These are phyloP conservation scores for Plenodomus lindquistii DNA, from an alignment of 2,329 filamentous ascomycete genomes.

Conservation along the genomic window DNA sequence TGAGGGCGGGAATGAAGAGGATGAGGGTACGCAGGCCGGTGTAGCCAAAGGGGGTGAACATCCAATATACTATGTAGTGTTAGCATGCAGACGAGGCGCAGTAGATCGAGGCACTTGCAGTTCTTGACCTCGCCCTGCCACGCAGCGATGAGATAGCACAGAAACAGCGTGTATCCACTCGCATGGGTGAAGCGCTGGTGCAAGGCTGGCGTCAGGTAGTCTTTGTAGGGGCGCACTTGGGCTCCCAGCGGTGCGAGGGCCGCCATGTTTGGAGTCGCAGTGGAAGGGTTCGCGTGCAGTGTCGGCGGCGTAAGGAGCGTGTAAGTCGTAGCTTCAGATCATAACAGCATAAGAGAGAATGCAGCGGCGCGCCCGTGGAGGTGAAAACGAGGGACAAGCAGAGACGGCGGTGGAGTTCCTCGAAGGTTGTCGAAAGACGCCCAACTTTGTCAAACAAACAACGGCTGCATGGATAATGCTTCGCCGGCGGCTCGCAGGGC, in stretches of 20 bases:
- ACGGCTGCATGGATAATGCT: slow-evolving; percentile 14
- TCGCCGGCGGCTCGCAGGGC: slow-evolving; percentile 10
- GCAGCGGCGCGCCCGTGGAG: slow-evolving; percentile 10
- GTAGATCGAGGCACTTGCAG: slow-evolving; percentile 56
- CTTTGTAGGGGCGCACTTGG: slow-evolving; percentile 73
- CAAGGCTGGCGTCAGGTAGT: slow-evolving; percentile 86
- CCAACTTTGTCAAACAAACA: slow-evolving; percentile 35
- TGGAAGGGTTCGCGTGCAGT: background rate
- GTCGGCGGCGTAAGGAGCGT: background rate
- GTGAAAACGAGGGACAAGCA: slow-evolving; percentile 9
- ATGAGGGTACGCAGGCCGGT: slow-evolving; percentile 74
- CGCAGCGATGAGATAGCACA: slow-evolving; percentile 75
- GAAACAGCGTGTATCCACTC: slow-evolving; percentile 67
- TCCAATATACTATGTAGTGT: slow-evolving; percentile 70
- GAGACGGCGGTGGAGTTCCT: background rate
- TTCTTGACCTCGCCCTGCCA: slow-evolving; percentile 67
- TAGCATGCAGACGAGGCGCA: slow-evolving; percentile 11
- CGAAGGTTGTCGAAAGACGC: slow-evolving; percentile 6
- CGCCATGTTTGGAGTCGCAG: slow-evolving; percentile 26
- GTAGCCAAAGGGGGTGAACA: slow-evolving; percentile 80
- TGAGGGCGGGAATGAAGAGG: slow-evolving; percentile 75
- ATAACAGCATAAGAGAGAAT: slow-evolving; percentile 21
- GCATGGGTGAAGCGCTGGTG: slow-evolving; percentile 85
- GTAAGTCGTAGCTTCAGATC: slow-evolving; percentile 11
- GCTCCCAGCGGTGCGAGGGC: slow-evolving; percentile 20